Conservation (phyloP, 352 stramenopile genomes). For the Phytophthora fragariaefolia region DNA sequence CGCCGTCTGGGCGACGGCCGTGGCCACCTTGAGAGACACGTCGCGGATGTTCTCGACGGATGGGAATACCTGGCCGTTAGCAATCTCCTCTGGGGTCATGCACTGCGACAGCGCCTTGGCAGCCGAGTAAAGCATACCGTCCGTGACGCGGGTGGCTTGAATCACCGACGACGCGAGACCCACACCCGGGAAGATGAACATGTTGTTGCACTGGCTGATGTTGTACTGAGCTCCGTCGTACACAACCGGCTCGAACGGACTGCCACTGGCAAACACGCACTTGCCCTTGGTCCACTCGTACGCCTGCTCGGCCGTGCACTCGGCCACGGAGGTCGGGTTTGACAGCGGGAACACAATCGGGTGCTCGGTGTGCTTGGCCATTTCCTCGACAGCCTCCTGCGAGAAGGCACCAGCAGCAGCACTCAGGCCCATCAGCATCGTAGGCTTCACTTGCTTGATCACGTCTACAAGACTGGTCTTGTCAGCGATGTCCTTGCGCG, state of each 20-base stretch:
- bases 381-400: constrained; percentile 81
- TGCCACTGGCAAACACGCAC: constrained; percentile 96
- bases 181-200: constrained; percentile 98
- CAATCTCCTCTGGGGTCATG: constrained; percentile 93
- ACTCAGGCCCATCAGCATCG: constrained; percentile 95
- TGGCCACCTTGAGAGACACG: constrained; percentile 93
- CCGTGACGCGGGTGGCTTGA: constrained; percentile 81
- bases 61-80: constrained; percentile 94
- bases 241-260: constrained; percentile 93
- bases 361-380: constrained; percentile 86
- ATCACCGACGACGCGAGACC: constrained; percentile 92
- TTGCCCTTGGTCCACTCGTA: constrained; percentile 97
- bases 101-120: constrained; percentile 94
- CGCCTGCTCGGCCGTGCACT: constrained; percentile 96
- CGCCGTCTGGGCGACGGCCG: constrained; percentile 92
- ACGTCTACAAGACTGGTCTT: constrained; percentile 83
- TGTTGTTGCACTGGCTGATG: constrained; percentile 95
- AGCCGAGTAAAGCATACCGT: constrained; percentile 96
- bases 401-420: constrained; percentile 90
- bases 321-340: constrained; percentile 96
- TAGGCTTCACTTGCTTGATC: constrained; percentile 91
- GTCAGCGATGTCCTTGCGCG: constrained; percentile 68
- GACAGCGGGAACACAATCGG: constrained; percentile 98
- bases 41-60: constrained; percentile 93
- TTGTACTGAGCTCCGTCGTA: constrained; percentile 85